Percentiles rank a stretch among this genome's conserved stretches.
Evolutionary conservation across 2,329 filamentous ascomycete species (phyloP).

Genomic region (Xylaria sp.): DNA sequence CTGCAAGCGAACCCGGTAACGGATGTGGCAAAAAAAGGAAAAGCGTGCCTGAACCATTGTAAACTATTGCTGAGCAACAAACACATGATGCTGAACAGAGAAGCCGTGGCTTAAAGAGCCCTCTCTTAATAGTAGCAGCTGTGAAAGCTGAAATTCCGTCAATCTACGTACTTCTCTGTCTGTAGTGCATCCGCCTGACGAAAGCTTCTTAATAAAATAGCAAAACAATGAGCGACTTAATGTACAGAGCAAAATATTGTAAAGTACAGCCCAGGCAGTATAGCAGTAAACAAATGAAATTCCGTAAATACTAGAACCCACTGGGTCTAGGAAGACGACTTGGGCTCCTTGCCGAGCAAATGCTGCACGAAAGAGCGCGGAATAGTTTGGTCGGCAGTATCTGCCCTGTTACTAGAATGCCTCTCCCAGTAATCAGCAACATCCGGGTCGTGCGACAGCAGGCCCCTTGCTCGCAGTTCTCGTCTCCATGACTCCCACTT

Average conservation of each 20-base stretch:
- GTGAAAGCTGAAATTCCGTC: background rate
- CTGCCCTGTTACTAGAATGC: background rate
- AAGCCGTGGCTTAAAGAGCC: background rate
- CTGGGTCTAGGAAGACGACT: slow-evolving; percentile 14
- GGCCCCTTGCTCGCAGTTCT: slow-evolving; percentile 17
- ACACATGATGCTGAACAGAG: background rate
- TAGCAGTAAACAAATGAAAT: background rate
- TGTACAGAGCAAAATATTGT: background rate
- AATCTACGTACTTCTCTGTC: background rate
- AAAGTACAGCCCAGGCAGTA: background rate
- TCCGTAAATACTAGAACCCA: background rate
- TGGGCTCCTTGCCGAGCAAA: slow-evolving; percentile 22
- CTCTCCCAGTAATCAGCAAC: slow-evolving; percentile 27
- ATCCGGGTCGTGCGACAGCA: slow-evolving; percentile 25
- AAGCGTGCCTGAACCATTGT: too few relatives aligned
- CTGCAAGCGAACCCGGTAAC: slow-evolving; percentile 5
- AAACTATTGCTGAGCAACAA: background rate
- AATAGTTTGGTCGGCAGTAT: slow-evolving; percentile 3
- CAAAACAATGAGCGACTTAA: background rate
- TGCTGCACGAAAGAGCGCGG: slow-evolving; percentile 19
- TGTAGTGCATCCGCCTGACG: background rate
- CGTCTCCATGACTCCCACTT: slow-evolving; percentile 32
- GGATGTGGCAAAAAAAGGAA: slow-evolving; percentile 18
- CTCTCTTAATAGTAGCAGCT: background rate
- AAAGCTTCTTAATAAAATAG: background rate